Evolutionary conservation across 2,329 filamentous ascomycete species (phyloP).

Genomic region (Hysterium pulicare): DNA sequence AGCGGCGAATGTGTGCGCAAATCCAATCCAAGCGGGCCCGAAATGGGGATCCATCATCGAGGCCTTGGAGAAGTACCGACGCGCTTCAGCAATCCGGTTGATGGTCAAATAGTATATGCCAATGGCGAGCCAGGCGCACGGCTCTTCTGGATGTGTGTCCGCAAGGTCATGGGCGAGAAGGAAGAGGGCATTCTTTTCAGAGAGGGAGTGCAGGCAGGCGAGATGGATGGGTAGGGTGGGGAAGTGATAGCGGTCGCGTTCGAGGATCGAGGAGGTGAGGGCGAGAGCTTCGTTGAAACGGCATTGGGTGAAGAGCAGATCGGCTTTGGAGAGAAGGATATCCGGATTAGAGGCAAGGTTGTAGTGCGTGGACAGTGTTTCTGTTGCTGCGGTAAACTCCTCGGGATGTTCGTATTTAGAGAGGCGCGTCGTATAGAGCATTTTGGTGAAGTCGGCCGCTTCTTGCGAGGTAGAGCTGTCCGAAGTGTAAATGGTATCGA

Average conservation of each 20-base stretch:
- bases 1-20: slow-evolving; percentile 95
- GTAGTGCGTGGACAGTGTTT: slow-evolving; percentile 91
- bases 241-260: slow-evolving; percentile 85
- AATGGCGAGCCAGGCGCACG: slow-evolving; percentile 90
- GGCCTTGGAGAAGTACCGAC: slow-evolving; percentile 94
- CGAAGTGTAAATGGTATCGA: slow-evolving; percentile 71
- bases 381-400: slow-evolving; percentile 79
- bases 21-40: slow-evolving; percentile 96
- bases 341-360: slow-evolving; percentile 83
- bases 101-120: slow-evolving; percentile 93
- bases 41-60: slow-evolving; percentile 98
- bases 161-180: slow-evolving; percentile 88
- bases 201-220: slow-evolving; percentile 84
- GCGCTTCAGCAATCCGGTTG: slow-evolving; percentile 84
- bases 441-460: slow-evolving; percentile 88
- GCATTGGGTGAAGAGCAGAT: slow-evolving; percentile 91
- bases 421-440: slow-evolving; percentile 91
- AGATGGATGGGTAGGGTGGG: slow-evolving; percentile 85
- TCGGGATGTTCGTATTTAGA: slow-evolving; percentile 91
- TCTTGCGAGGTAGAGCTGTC: slow-evolving; percentile 71
- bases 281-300: slow-evolving; percentile 82
- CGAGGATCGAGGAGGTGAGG: slow-evolving; percentile 79
- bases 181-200: slow-evolving; percentile 83
- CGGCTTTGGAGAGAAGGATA: slow-evolving; percentile 82
- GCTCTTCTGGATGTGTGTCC: slow-evolving; percentile 85